phyloP scores from a whole-genome alignment of 257 asterid genomes.

The Voacanga thouarsii region DNA sequence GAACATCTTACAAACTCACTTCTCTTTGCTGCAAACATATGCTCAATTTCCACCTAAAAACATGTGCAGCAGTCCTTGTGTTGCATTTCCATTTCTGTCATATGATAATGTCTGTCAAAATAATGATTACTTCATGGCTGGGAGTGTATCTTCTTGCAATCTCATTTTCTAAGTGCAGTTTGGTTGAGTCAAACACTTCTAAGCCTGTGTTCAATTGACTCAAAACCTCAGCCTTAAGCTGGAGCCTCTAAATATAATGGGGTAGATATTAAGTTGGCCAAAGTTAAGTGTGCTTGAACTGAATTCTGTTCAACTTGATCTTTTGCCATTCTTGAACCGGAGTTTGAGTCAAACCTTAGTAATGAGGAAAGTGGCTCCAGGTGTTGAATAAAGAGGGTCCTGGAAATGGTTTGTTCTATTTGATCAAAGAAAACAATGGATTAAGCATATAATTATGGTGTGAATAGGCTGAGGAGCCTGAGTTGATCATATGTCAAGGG shows the following conservation, averaged over 20 bases:
- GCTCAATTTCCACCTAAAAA: not conserved
- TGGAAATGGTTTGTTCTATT: not conserved
- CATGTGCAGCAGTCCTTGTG: not conserved
- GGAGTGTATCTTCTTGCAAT: not conserved
- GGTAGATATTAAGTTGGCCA: not conserved
- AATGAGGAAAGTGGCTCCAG: not conserved
- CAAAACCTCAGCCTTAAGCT: not conserved
- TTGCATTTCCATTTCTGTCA: not conserved
- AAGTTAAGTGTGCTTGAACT: not conserved
- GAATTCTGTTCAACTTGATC: not conserved
- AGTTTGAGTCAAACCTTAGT: not conserved
- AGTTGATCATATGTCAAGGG: not conserved
- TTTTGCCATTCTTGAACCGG: not conserved
- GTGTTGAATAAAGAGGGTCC: not conserved
- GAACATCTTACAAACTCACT: not conserved
- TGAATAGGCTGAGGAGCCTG: not conserved
- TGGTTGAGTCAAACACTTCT: not conserved
- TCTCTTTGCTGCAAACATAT: not conserved
- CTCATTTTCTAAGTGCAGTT: not conserved
- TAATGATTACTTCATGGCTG: not conserved
- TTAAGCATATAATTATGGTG: not conserved
- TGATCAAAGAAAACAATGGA: not conserved
- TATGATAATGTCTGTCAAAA: not conserved
- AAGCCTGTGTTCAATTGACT: not conserved
- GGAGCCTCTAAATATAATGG: not conserved